Evolutionary conservation across 192 early-diverging fungal species (phyloP).

Genomic region (Coemansia sp.): DNA sequence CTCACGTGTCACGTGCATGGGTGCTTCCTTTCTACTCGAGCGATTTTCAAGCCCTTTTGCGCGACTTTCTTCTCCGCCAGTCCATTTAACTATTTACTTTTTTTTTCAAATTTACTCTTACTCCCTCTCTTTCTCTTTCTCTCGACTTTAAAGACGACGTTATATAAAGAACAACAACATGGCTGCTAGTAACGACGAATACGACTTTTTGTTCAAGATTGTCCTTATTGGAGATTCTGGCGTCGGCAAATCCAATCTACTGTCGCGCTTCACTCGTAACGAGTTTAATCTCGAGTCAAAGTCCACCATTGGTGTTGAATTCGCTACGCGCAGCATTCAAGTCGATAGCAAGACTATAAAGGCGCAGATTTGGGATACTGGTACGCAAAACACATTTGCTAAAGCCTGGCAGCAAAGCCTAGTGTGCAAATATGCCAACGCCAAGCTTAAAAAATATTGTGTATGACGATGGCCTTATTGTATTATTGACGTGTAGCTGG

Average conservation of each 20-base stretch:
- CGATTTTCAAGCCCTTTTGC: not conserved
- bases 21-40: not conserved
- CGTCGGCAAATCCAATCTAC: conserved; percentile 97
- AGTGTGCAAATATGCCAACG: not conserved
- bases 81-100: not conserved
- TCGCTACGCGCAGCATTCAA: conserved; percentile 94
- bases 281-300: conserved; percentile 99
- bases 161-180: conserved; percentile 8
- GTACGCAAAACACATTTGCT: conserved; percentile 52
- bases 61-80: not conserved
- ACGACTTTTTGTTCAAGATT: conserved; percentile 91
- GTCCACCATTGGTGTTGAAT: conserved; percentile 99
- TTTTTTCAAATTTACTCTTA: not conserved
- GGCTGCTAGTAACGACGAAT: conserved; percentile 64
- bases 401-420: not conserved
- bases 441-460: conserved; percentile 5
- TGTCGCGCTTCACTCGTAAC: conserved; percentile 95
- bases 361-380: conserved; percentile 99
- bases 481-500: conserved; percentile 61
- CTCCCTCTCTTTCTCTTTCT: conserved; percentile 5
- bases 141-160: conserved; percentile 12
- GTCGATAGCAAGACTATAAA: conserved; percentile 98
- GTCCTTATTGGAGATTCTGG: conserved; percentile 95
- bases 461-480: not conserved
- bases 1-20: not conserved